Base-by-base conservation (phyloP, 352 stramenopile genomes). In the Globisporangium recalcitrans region DNA sequence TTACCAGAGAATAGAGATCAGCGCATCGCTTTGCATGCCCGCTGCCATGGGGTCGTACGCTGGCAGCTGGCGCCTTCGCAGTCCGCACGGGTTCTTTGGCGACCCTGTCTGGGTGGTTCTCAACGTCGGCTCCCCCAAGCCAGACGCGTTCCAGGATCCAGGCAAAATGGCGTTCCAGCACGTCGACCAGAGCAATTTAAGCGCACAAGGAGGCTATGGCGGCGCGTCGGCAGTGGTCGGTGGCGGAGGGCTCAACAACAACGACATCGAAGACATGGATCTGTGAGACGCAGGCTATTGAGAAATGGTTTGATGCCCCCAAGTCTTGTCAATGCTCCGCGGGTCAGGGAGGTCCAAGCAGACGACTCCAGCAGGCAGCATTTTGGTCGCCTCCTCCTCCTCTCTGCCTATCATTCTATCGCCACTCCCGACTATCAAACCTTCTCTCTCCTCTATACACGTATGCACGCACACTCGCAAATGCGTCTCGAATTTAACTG, bases 51-150 rank as follows among this genome's bases (percentile, higher is more conserved):
- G 84, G 2, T 80, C 80, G 13, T 89, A 88, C 38, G 82, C 84
- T 44, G 84, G 82, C 8, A 91, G 78, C 59, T 95, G 85, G 85
- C 78, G 83, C 40, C 71, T 95, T 48, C 75, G 81, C 53, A 79
- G 75, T 36, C 67, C 82, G 6, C 61, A 72, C 5, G 81, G 77
- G 7, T 88, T 84, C 60, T 92, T 95, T 48, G 84, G 83, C 14
- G 83, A 95, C 16, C 82, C 83, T 0, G 72, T 92, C 11, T 95
- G 85, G 85, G 74, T 93, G 29, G 62, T 91, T 27, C 68, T 91
- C 8, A 90, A 85, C 42, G 83, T 95, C 40, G 73, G 70, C 0
- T 26, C 63, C 16, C 48, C 63, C 29, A 69, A 73, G 59, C 57
- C 72, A 2, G 63, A 72, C 7, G 32, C 38, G 13, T 67, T 70